Conservation (phyloP, 192 early-diverging fungal species). For the Dispira simplex region DNA sequence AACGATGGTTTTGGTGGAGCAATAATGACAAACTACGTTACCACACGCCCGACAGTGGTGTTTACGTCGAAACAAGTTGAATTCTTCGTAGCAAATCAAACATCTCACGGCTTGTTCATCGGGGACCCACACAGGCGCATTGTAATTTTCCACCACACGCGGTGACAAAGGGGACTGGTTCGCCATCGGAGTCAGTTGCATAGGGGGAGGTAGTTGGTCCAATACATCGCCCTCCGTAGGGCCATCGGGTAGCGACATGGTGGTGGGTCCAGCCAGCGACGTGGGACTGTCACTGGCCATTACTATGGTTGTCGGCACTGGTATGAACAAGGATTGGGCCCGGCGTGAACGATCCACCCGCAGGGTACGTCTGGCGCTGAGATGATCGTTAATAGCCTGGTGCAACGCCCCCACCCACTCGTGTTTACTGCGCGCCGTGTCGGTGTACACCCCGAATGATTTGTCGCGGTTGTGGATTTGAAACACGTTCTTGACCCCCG, state of each 20-base stretch:
- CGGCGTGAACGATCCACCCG: constrained; percentile 35
- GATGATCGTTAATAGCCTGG: constrained; percentile 34
- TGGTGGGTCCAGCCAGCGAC: too few relatives aligned
- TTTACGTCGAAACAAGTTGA: constrained; percentile 47
- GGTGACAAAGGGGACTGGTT: constrained; percentile 28
- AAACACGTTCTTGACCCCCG: constrained; percentile 45
- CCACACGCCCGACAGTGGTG: constrained; percentile 74
- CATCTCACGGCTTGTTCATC: constrained; percentile 46
- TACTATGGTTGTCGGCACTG: too few relatives aligned
- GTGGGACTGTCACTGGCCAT: too few relatives aligned
- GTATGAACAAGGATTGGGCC: constrained; percentile 21
- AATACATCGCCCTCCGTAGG: too few relatives aligned
- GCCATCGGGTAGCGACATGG: too few relatives aligned
- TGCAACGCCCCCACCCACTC: constrained; percentile 49
- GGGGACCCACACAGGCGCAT: constrained; percentile 56
- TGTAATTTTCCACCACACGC: constrained; percentile 48
- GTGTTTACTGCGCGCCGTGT: constrained; percentile 30
- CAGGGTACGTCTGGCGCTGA: constrained; percentile 38
- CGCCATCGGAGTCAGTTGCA: too few relatives aligned
- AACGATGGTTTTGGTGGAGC: constrained; percentile 41
- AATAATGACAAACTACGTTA: constrained; percentile 59
- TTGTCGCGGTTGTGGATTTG: constrained; percentile 68
- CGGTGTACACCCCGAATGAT: constrained; percentile 60
- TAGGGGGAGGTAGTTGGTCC: too few relatives aligned
- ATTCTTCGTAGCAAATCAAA: constrained; percentile 56